Conservation (phyloP, 345 rosid species). For the Boechera stricta region DNA sequence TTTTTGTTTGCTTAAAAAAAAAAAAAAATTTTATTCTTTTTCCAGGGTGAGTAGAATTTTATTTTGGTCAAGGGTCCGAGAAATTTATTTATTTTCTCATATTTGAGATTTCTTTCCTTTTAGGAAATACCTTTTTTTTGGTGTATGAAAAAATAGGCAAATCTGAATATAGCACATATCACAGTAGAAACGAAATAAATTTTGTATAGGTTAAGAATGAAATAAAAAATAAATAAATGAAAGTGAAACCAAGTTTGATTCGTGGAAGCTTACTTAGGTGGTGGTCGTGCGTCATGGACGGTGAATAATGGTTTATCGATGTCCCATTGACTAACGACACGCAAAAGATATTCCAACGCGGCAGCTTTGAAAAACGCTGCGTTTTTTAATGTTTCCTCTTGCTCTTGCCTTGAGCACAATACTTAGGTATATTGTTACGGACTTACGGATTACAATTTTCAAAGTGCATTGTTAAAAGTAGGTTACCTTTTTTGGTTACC, state of each 20-base stretch:
- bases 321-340: slow-evolving; percentile 21
- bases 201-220: not conserved
- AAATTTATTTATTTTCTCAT: not conserved
- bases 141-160: too few relatives aligned
- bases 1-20: not conserved
- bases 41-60: not conserved
- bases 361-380: slow-evolving; percentile 1
- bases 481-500: too few relatives aligned
- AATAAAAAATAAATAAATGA: not conserved
- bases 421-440: too few relatives aligned
- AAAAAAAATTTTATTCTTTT: not conserved
- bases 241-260: not conserved
- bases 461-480: too few relatives aligned
- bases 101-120: slow-evolving; percentile 29
- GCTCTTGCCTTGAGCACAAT: not conserved
- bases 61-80: not conserved
- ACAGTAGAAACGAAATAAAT: not conserved
- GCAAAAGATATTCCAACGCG: slow-evolving; percentile 11
- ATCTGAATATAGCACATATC: not conserved
- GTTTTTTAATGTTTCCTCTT: not conserved
- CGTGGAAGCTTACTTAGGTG: not conserved
- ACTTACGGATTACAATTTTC: too few relatives aligned
- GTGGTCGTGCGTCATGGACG: not conserved
- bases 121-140: too few relatives aligned
- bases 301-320: not conserved